Evolutionary conservation across 352 stramenopile genomes (phyloP).

Genomic region (Pythium utonaiense): DNA sequence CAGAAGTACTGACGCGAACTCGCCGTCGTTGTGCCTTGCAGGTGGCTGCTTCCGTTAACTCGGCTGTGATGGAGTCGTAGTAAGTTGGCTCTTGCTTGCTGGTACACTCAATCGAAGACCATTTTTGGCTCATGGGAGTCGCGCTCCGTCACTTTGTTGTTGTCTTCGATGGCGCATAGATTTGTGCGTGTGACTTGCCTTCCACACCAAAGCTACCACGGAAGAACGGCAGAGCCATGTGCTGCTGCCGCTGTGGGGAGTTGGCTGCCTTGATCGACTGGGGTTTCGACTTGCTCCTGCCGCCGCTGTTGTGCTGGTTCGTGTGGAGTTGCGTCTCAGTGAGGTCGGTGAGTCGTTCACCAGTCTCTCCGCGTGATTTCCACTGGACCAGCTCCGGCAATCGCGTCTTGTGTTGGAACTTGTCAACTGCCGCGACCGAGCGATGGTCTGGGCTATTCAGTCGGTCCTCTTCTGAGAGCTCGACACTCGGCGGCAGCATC

Average conservation of each 20-base stretch:
- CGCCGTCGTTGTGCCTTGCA: background rate
- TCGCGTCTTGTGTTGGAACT: background rate
- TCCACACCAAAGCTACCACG: slow-evolving; percentile 62
- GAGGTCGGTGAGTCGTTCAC: slow-evolving; percentile 1
- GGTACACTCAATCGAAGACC: background rate
- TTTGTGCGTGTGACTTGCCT: slow-evolving; percentile 30
- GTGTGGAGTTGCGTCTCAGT: background rate
- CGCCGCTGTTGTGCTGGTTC: background rate
- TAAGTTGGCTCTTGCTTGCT: background rate
- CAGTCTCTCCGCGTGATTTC: slow-evolving; percentile 5
- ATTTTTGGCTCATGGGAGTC: background rate
- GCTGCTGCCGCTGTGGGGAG: slow-evolving; percentile 10
- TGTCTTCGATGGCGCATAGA: slow-evolving; percentile 7
- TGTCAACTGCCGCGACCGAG: background rate
- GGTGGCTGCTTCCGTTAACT: background rate
- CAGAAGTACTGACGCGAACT: no score
- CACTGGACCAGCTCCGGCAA: slow-evolving; percentile 16
- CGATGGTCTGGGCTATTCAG: background rate
- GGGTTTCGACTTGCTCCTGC: slow-evolving; percentile 14
- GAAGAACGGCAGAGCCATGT: slow-evolving; percentile 54
- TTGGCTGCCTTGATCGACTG: slow-evolving; percentile 7
- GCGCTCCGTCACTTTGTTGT: background rate
- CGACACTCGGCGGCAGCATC: slow-evolving; percentile 6
- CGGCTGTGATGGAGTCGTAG: slow-evolving; percentile 9
- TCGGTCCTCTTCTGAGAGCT: slow-evolving; percentile 17